A percentile compares a stretch with the other conserved stretches of the same genome.
phyloP scores from a whole-genome alignment of 805 yeast species.

The Blastobotrys peoriensis region DNA sequence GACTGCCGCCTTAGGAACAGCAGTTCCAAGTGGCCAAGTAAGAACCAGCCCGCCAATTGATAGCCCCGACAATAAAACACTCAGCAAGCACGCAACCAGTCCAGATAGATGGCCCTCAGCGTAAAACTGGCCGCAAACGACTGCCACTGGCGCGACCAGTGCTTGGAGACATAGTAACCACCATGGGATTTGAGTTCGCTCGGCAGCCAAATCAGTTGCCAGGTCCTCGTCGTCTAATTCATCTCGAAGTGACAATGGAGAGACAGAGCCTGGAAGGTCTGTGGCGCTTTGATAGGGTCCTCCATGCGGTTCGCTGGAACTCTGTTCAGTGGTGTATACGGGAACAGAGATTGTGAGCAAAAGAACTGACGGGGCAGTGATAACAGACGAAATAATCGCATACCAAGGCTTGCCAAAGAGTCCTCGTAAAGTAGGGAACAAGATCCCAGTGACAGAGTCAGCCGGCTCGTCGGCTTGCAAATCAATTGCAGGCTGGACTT shows the following conservation, averaged over 20 bases:
- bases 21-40: not conserved
- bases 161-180: constrained; percentile 29
- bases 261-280: constrained; percentile 1
- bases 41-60: not conserved
- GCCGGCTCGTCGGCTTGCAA: no score
- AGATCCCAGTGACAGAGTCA: no score
- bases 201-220: no score
- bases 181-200: constrained; percentile 2
- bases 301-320: no score
- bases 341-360: constrained; percentile 30
- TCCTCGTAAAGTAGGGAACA: constrained; percentile 29
- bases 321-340: constrained; percentile 20
- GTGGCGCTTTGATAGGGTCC: no score
- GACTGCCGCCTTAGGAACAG: constrained; percentile 2
- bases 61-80: not conserved
- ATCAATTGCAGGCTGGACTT: no score
- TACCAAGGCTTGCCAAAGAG: constrained; percentile 22
- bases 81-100: not conserved
- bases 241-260: not conserved
- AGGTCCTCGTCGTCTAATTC: no score
- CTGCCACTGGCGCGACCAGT: constrained; percentile 27
- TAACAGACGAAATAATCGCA: constrained; percentile 22
- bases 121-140: constrained; percentile 9
- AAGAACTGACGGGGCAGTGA: constrained; percentile 29
- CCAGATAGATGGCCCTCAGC: not conserved